Evolutionary conservation across 1,139 yeast species (phyloP), one percentile per base, ranked within the genome.

Genomic region (Debaryomycetaceae sp.): DNA sequence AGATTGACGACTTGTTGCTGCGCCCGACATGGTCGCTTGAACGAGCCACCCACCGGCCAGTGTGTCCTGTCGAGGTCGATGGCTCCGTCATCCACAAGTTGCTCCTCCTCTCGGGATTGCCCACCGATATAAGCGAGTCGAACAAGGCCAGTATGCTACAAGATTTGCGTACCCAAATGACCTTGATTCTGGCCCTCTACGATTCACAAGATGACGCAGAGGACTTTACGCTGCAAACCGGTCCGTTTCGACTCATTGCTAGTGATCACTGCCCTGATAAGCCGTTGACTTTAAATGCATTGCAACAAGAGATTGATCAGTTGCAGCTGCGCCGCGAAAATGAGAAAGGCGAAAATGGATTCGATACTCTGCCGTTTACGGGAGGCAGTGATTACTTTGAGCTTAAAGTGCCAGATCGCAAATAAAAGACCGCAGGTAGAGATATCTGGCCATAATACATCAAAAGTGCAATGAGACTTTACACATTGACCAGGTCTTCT

Each of bases 101-200:
- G 38, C 45, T 69, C 24, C 49, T 51, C 32, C 37, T 69, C 16
- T 68, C 76, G 0, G 78, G 77, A 0, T 40, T 73, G 5, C 50
- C 58, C 14, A 41, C 46, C 15, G 37, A 51, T 16, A 29, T 45
- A 11, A 27, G 43, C 4, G 31, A 35, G 1, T 51, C 50, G 16
- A 41, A 53, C 16, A 47, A 55, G 15, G 40, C 44, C 15, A 41
- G 39, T 22, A 43, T 65, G 11, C 46, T 51, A 13, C 30, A 37
- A 3, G 55, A 62, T 2, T 49, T 73, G 35, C 51, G 53, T 28
- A 46, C 55, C 13, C 79, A 73, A 38, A 55, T 72, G 43, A 49
- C 52, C 11, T 66, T 73, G 37, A 55, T 72, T 22, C 50, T 59
- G 31, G 58, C 60, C 23, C 47, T 73, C 30, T 67, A 68, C 30